Evolutionary conservation across 192 early-diverging fungal species (phyloP).

Genomic region (Coemansia sp.): DNA sequence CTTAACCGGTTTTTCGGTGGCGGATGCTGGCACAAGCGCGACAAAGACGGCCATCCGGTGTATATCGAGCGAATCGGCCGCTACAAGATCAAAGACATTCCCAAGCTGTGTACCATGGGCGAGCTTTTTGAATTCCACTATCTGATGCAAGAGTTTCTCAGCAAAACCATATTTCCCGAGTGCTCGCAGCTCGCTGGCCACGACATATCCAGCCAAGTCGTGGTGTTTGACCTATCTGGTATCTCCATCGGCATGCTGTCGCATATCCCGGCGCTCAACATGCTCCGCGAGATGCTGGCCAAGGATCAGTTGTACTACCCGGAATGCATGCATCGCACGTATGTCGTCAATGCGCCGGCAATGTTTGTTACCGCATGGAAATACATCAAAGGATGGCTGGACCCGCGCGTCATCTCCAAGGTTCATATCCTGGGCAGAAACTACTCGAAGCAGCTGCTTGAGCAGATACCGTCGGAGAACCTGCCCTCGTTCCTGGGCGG

Average conservation of each 20-base stretch:
- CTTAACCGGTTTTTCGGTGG: constrained; percentile 70
- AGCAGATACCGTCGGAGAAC: constrained; percentile 67
- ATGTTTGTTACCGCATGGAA: constrained; percentile 86
- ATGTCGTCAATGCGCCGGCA: constrained; percentile 90
- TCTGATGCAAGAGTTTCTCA: constrained; percentile 70
- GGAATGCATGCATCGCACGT: constrained; percentile 89
- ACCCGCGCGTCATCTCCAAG: constrained; percentile 66
- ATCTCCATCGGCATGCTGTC: constrained; percentile 72
- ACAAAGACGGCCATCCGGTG: constrained; percentile 86
- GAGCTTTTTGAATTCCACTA: constrained; percentile 72
- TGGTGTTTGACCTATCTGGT: constrained; percentile 90
- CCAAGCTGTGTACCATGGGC: constrained; percentile 60
- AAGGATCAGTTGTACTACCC: constrained; percentile 95
- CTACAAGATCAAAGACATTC: constrained; percentile 66
- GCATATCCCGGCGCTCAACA: constrained; percentile 68
- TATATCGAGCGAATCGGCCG: constrained; percentile 90
- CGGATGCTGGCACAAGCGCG: constrained; percentile 80
- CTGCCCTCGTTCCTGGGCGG: constrained; percentile 75
- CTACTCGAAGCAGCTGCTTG: constrained; percentile 59
- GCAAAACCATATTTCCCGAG: constrained; percentile 72
- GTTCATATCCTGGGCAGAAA: constrained; percentile 65
- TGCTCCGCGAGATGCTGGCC: constrained; percentile 72
- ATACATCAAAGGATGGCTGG: constrained; percentile 75
- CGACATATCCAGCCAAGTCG: constrained; percentile 79
- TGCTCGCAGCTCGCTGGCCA: constrained; percentile 69